Evolutionary conservation across 148 eudicot genomes (phyloP).

Genomic region (Talinum fruticosum): DNA sequence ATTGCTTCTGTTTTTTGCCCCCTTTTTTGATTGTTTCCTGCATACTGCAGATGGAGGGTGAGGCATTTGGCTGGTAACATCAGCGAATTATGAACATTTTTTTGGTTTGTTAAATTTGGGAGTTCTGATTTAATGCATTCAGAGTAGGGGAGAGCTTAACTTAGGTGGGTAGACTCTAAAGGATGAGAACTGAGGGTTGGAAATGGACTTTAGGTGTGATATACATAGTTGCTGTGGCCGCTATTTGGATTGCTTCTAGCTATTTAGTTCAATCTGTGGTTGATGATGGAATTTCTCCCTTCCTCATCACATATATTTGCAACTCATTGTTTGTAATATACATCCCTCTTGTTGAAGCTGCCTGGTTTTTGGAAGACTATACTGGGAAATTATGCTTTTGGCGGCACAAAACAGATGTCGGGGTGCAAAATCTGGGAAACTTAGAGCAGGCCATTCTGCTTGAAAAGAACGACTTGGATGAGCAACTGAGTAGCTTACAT

Average conservation of each 20-base stretch:
- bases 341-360: conserved; percentile 72
- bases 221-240: conserved; percentile 78
- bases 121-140: conserved; percentile 8
- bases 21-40: conserved; percentile 5
- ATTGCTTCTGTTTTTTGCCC: not conserved
- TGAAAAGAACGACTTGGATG: conserved; percentile 28
- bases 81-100: not conserved
- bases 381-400: conserved; percentile 57
- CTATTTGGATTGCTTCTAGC: conserved; percentile 99
- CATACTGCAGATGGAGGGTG: conserved; percentile 18
- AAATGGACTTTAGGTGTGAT: conserved; percentile 82
- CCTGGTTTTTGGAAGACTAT: conserved; percentile 62
- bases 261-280: conserved; percentile 93
- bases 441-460: conserved; percentile 53
- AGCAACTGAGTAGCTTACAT: conserved; percentile 23
- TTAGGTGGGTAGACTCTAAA: conserved; percentile 12
- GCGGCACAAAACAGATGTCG: conserved; percentile 26
- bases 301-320: conserved; percentile 92
- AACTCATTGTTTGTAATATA: conserved; percentile 80
- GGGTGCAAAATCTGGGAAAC: conserved; percentile 32
- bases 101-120: conserved; percentile 1
- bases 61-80: not conserved
- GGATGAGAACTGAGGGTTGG: conserved; percentile 63
- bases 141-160: not conserved
- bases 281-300: conserved; percentile 84